phyloP scores from a whole-genome alignment of 2,329 filamentous ascomycete species.

The Elsinoe ampelina region DNA sequence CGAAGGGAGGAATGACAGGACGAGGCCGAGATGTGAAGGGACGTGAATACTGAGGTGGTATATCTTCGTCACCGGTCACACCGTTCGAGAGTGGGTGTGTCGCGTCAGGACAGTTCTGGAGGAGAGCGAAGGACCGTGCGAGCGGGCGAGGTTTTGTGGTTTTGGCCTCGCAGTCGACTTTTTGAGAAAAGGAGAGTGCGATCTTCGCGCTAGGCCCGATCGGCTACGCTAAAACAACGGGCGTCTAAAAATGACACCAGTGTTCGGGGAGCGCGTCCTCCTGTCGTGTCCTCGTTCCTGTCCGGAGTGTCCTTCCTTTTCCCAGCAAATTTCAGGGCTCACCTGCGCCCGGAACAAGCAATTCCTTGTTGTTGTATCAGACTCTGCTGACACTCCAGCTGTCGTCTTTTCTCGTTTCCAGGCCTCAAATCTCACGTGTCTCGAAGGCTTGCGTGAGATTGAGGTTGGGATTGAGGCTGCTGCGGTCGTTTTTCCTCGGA shows the following conservation, averaged over 20 bases:
- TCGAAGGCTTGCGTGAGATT: conserved; percentile 2
- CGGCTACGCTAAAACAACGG: conserved; percentile 12
- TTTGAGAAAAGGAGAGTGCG: conserved; percentile 14
- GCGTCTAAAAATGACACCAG: conserved; percentile 16
- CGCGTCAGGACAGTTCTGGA: not conserved
- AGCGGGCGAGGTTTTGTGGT: conserved; percentile 2
- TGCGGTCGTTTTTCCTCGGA: not conserved
- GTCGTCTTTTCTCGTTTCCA: conserved; percentile 8
- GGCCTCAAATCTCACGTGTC: conserved; percentile 9
- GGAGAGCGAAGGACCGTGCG: conserved; percentile 4
- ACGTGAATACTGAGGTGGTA: not conserved
- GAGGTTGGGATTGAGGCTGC: not conserved
- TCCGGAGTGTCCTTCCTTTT: conserved; percentile 8
- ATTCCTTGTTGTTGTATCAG: conserved; percentile 10
- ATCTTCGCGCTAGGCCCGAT: conserved; percentile 14
- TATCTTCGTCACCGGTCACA: conserved; percentile 12
- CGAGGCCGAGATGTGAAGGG: not conserved
- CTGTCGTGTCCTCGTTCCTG: conserved; percentile 31
- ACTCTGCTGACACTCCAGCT: not conserved
- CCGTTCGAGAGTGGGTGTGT: conserved; percentile 8
- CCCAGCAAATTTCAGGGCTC: conserved; percentile 10
- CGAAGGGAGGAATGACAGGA: not conserved
- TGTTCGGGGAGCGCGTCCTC: conserved; percentile 18
- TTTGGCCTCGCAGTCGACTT: not conserved
- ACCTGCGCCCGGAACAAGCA: conserved; percentile 4